A percentile compares a stretch with the other conserved stretches of the same genome.
These are phyloP conservation scores for Solanum arcanum DNA, from an alignment of 257 asterid species.

Conservation along the genomic window DNA sequence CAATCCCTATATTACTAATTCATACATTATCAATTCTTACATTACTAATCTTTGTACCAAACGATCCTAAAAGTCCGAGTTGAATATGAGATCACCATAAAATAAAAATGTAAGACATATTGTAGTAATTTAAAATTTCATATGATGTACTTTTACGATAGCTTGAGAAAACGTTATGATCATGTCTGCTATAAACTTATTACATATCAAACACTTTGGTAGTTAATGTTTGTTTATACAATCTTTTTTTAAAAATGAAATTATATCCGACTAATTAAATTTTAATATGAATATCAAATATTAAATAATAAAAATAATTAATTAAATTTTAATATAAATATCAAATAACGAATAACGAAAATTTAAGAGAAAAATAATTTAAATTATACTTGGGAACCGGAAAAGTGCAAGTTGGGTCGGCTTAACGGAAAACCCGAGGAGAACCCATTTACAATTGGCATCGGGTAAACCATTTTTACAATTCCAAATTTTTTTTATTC, in stretches of 20 bases:
- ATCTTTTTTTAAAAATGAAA: rapidly evolving
- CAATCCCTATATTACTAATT: too few relatives aligned
- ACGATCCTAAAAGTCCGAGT: too few relatives aligned
- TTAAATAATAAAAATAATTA: too few relatives aligned
- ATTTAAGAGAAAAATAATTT: too few relatives aligned
- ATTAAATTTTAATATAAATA: neutral
- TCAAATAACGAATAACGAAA: neutral
- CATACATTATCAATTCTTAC: too few relatives aligned
- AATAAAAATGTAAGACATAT: too few relatives aligned
- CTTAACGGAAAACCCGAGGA: conserved; percentile 12
- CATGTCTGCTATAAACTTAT: too few relatives aligned
- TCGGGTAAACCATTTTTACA: neutral
- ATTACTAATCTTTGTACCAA: too few relatives aligned
- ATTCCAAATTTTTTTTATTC: neutral
- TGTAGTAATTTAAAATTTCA: too few relatives aligned
- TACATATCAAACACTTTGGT: too few relatives aligned
- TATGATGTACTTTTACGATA: neutral
- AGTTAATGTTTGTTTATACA: neutral
- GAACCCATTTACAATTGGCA: neutral
- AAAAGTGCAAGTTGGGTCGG: conserved; percentile 21
- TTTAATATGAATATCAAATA: neutral
- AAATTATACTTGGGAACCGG: neutral
- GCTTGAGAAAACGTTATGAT: too few relatives aligned
- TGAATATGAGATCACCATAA: too few relatives aligned
- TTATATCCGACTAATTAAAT: neutral